phyloP scores from a whole-genome alignment of 2,329 filamentous ascomycete species.

The Dactylellina parvicollis region DNA sequence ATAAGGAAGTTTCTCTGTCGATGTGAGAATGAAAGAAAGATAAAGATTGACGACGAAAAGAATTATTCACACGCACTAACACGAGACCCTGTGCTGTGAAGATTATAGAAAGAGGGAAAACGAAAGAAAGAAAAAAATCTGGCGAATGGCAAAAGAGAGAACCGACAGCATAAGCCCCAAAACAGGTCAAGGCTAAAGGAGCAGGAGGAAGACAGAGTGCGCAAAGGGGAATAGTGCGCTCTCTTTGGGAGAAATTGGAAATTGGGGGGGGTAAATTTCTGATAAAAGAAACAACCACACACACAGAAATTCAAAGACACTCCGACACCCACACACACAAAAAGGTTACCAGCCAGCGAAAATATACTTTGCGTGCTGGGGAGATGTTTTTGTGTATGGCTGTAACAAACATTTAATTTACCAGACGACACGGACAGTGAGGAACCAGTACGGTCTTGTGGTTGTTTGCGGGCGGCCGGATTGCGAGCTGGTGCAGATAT shows the following conservation, averaged over 20 bases:
- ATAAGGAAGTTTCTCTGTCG: slow-evolving; percentile 1
- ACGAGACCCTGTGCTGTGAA: slow-evolving; percentile 23
- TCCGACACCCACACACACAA: slow-evolving; percentile 49
- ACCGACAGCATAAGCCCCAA: slow-evolving; percentile 33
- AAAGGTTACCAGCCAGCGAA: slow-evolving; percentile 38
- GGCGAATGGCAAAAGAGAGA: slow-evolving; percentile 29
- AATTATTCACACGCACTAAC: slow-evolving; percentile 40
- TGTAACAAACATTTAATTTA: slow-evolving; percentile 26
- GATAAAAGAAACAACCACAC: slow-evolving; percentile 47
- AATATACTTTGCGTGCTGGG: slow-evolving; percentile 4
- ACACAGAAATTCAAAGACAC: slow-evolving; percentile 47
- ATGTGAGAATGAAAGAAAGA: slow-evolving; percentile 32
- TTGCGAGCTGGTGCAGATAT: slow-evolving; percentile 52
- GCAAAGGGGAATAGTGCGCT: slow-evolving; percentile 43
- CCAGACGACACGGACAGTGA: too few relatives aligned
- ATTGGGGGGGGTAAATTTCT: slow-evolving; percentile 42
- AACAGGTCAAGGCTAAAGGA: slow-evolving; percentile 51
- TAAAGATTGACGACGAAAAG: slow-evolving; percentile 53
- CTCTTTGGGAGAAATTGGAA: slow-evolving; percentile 26
- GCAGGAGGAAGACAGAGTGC: slow-evolving; percentile 41
- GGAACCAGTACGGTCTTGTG: slow-evolving; percentile 2
- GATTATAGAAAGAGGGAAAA: slow-evolving; percentile 36
- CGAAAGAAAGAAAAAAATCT: slow-evolving; percentile 34
- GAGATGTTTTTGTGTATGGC: too few relatives aligned
- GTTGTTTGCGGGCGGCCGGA: slow-evolving; percentile 45